Evolutionary conservation across 73 alveolate species (phyloP).

Genomic region (Symbiodinium natans): DNA sequence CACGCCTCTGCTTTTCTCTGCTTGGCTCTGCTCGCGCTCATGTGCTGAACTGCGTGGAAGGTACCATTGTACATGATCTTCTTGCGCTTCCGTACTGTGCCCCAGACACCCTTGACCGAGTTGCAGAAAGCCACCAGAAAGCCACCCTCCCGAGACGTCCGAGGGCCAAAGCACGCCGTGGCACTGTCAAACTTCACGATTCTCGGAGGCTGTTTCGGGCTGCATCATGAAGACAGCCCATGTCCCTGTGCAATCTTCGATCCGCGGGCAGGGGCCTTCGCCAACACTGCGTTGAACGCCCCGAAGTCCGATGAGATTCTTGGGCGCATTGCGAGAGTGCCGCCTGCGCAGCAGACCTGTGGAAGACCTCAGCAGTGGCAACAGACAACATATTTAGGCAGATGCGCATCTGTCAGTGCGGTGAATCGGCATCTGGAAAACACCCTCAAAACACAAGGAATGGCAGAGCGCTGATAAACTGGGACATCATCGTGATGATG

Average conservation of each 20-base stretch:
- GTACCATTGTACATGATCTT: conserved; percentile 76
- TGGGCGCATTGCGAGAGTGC: background rate
- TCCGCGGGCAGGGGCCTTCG: conserved; percentile 83
- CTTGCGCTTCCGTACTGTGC: conserved; percentile 35
- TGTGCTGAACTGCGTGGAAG: background rate
- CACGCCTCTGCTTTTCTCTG: background rate
- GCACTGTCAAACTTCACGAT: conserved; percentile 85
- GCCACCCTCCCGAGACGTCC: background rate
- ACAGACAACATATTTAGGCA: background rate
- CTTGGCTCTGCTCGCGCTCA: background rate
- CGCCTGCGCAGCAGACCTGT: background rate
- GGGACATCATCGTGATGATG: conserved; percentile 94
- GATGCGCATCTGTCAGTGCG: too few species aligned
- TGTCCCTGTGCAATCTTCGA: too few species aligned
- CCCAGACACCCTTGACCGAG: background rate
- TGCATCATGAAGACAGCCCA: background rate
- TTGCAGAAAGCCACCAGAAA: background rate
- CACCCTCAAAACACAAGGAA: conserved; percentile 7
- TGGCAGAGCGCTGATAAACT: conserved; percentile 45
- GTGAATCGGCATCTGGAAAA: too few species aligned
- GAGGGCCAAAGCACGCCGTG: conserved; percentile 74
- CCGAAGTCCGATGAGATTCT: conserved; percentile 19
- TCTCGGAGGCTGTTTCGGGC: conserved; percentile 40
- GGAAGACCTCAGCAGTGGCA: background rate
- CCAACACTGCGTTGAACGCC: conserved; percentile 53